Base-by-base conservation (phyloP, 352 stramenopile genomes). In the Phytopythium vexans region DNA sequence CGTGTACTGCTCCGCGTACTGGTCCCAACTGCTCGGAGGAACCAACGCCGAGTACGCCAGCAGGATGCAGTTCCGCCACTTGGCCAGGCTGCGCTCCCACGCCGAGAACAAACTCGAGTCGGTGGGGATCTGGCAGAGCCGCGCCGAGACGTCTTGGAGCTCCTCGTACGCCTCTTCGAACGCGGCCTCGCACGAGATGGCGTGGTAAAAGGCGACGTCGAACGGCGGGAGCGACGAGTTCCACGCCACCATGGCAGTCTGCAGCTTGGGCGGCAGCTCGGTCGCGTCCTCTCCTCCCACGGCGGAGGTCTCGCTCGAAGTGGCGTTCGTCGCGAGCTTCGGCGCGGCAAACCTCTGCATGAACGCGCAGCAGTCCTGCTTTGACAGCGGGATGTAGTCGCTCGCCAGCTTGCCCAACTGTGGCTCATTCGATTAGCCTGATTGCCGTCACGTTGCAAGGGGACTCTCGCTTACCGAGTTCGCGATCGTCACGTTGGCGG, bases 181-280 rank as follows among this genome's bases (percentile, higher is more conserved):
- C 3, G 76, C 66, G 32, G 78, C 68, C 48, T 93, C 83, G 54
- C 83, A 93, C 41, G 74, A 93, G 37, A 93, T 50, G 4, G 78
- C 78, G 41, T 82, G 74, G 68, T 93, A 93, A 42, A 93, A 92
- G 4, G 68, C 56, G 49, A 72, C 72, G 52, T 93, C 81, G 62
- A 89, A 90, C 38, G 83, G 81, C 14, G 83, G 83, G 6, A 93
- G 58, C 35, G 76, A 89, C 8, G 65, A 56, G 52, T 93, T 93
- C 83, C 83, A 93, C n/a, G 54, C 41, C 1, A 33, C 52, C 7
- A 93, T 57, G 7, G 68, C 58, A 21, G 60, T 59, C 16, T 72
- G 69, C 15, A 88, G 68, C 11, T 70, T 53, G 6, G 72, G 53
- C 7, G 77, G 67, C 7, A 93, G 61, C 34, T 90, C 81, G 0